phyloP scores from a whole-genome alignment of 305 asterid genomes.

The Solanum chacoense region DNA sequence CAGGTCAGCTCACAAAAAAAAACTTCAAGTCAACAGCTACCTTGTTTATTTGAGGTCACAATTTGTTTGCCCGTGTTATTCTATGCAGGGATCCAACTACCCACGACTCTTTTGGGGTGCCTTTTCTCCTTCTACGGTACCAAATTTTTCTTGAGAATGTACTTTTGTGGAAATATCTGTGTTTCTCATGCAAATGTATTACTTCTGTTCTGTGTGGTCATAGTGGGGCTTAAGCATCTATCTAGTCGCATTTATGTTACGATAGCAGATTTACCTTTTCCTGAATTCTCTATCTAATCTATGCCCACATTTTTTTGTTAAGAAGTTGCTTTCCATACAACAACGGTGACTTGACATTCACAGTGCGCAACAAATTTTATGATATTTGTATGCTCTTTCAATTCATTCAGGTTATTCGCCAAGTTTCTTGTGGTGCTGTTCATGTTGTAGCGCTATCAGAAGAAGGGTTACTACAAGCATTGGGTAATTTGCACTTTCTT shows the following conservation, averaged over 20 bases:
- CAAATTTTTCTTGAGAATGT: background rate
- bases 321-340: background rate
- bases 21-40: background rate
- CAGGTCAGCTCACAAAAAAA: slow-evolving; percentile 37
- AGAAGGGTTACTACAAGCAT: slow-evolving; percentile 87
- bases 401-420: slow-evolving; percentile 55
- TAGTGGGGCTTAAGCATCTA: background rate
- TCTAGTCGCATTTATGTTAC: background rate
- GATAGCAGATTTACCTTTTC: background rate
- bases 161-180: background rate
- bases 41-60: slow-evolving; percentile 5
- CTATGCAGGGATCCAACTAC: slow-evolving; percentile 61
- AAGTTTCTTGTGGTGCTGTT: slow-evolving; percentile 98
- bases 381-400: background rate
- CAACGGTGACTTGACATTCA: background rate
- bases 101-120: slow-evolving; percentile 88
- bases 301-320: background rate
- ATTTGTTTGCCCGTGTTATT: background rate
- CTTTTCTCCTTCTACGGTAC: slow-evolving; percentile 75
- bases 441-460: slow-evolving; percentile 89
- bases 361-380: background rate
- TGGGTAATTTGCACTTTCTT: slow-evolving; percentile 47
- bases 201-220: background rate
- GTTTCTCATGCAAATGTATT: background rate
- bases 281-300: background rate